These are phyloP conservation scores for Fusarium sp. DNA, from an alignment of 2,329 filamentous ascomycete genomes.

Conservation along the genomic window DNA sequence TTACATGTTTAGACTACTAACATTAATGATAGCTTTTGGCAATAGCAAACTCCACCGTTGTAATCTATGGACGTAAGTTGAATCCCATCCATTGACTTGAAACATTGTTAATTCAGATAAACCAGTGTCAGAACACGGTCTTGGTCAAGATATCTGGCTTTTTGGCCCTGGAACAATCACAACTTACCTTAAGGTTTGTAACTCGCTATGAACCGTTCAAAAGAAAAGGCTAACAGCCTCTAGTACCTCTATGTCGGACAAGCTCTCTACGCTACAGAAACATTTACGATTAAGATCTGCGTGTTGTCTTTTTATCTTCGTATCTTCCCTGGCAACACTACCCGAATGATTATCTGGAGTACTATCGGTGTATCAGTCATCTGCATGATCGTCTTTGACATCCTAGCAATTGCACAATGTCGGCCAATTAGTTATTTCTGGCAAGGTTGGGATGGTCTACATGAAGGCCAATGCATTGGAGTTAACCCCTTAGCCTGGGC, in stretches of 20 bases:
- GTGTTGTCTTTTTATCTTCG: slow-evolving; percentile 22
- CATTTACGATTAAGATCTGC: slow-evolving; percentile 6
- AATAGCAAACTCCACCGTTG: neutral
- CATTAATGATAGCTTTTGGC: neutral
- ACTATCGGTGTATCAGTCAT: neutral
- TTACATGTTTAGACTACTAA: neutral
- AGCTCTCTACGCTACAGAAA: slow-evolving; percentile 9
- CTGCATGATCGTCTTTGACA: neutral
- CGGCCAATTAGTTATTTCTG: slow-evolving; percentile 14
- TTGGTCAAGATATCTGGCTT: slow-evolving; percentile 13
- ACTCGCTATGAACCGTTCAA: rapidly evolving
- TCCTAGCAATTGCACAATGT: slow-evolving; percentile 9
- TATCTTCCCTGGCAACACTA: slow-evolving; percentile 6
- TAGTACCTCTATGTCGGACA: slow-evolving; percentile 11
- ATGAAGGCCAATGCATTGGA: slow-evolving; percentile 10
- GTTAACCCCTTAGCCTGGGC: slow-evolving; percentile 18
- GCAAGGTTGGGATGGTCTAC: slow-evolving; percentile 11
- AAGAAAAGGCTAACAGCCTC: neutral
- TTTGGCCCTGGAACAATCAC: neutral
- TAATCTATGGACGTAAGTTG: neutral
- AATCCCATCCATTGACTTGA: neutral
- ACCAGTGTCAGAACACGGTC: slow-evolving; percentile 8
- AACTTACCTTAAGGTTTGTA: neutral
- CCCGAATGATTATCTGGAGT: slow-evolving; percentile 12
- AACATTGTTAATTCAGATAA: neutral